These are phyloP conservation scores for Pythium phragmiticola DNA, from an alignment of 352 stramenopile genomes.

Conservation along the genomic window DNA sequence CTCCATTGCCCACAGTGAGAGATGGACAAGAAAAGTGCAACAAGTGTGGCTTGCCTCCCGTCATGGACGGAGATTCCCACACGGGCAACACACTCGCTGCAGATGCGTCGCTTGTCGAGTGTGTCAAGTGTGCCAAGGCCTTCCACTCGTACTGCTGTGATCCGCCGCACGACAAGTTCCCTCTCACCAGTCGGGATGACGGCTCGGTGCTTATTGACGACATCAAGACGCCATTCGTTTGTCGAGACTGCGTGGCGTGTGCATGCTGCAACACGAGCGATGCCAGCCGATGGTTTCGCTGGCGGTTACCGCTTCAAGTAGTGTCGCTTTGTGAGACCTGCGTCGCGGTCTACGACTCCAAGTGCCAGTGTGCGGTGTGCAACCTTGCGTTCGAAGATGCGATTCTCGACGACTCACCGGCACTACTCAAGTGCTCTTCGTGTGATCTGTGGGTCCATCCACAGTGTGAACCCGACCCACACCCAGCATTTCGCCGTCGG, in stretches of 20 bases:
- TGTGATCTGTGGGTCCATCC: constrained; percentile 83
- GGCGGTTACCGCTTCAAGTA: constrained; percentile 60
- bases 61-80: constrained; percentile 19
- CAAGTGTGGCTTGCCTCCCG: constrained; percentile 19
- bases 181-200: constrained; percentile 57
- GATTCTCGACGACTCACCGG: constrained; percentile 40
- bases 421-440: constrained; percentile 66
- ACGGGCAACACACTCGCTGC: background rate
- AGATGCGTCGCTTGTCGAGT: constrained; percentile 39
- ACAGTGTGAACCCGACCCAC: constrained; percentile 71
- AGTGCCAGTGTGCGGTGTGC: constrained; percentile 80
- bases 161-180: constrained; percentile 58
- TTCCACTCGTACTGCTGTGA: constrained; percentile 82
- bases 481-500: constrained; percentile 52
- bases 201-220: constrained; percentile 56
- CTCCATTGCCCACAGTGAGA: background rate
- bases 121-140: constrained; percentile 42
- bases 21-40: constrained; percentile 6
- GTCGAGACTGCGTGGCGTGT: constrained; percentile 59
- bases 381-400: constrained; percentile 47
- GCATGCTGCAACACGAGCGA: constrained; percentile 41
- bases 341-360: constrained; percentile 55
- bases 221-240: constrained; percentile 70
- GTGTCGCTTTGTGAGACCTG: constrained; percentile 67
- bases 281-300: constrained; percentile 57